phyloP scores from a whole-genome alignment of 768 basidiomycete species.

The Rhodocollybia butyracea region DNA sequence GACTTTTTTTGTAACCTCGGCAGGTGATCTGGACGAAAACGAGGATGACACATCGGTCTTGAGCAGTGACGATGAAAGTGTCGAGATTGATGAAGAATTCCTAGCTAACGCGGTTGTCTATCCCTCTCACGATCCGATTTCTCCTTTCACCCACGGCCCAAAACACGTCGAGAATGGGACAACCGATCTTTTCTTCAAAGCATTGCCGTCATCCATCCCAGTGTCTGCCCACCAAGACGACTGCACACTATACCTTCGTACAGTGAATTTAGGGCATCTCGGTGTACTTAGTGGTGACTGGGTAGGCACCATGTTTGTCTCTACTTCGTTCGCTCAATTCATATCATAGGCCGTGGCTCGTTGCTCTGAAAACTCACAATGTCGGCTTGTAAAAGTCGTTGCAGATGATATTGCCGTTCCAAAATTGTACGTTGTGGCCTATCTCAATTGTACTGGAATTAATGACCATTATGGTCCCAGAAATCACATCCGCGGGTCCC shows the following conservation, averaged over 20 bases:
- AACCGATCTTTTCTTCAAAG: constrained; percentile 10
- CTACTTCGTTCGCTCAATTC: constrained; percentile 9
- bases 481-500: constrained; percentile 39
- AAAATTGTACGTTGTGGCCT: constrained; percentile 27
- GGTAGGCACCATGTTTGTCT: constrained; percentile 39
- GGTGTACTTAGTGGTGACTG: constrained; percentile 76
- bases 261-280: constrained; percentile 59
- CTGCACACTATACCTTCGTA: constrained; percentile 56
- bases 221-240: constrained; percentile 41
- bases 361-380: constrained; percentile 27
- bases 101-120: constrained; percentile 50
- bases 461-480: constrained; percentile 22
- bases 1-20: constrained; percentile 44
- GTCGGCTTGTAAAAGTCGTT: constrained; percentile 56
- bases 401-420: constrained; percentile 44
- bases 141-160: constrained; percentile 11
- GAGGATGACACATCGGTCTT: constrained; percentile 12
- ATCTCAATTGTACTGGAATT: too few relatives aligned
- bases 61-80: constrained; percentile 30
- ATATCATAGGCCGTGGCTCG: constrained; percentile 49
- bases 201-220: constrained; percentile 18
- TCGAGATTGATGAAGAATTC: constrained; percentile 76
- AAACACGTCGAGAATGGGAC: constrained; percentile 5
- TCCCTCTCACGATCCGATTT: constrained; percentile 17
- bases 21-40: not conserved